Conservation (phyloP, 176 grass and related monocot genomes). For the Puccinellia tenuiflora region DNA sequence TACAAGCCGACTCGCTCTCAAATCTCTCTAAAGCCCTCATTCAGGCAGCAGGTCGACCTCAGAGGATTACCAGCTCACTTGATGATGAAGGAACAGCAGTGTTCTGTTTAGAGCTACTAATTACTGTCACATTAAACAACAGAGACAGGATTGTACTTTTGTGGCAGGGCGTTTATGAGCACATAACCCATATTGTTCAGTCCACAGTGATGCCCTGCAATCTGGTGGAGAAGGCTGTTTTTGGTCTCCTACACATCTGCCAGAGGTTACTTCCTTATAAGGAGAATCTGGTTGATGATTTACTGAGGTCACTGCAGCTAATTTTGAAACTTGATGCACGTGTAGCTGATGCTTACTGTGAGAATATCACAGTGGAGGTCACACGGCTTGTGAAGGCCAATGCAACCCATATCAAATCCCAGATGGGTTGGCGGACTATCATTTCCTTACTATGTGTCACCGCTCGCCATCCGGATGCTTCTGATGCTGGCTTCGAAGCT, state of each 20-base stretch:
- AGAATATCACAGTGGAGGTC: slow-evolving; percentile 93
- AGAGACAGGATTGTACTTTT: slow-evolving; percentile 90
- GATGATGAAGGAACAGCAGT: slow-evolving; percentile 82
- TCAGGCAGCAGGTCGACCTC: slow-evolving; percentile 68
- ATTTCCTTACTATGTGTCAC: slow-evolving; percentile 88
- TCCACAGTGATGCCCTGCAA: slow-evolving; percentile 94
- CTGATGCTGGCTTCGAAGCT: slow-evolving; percentile 90
- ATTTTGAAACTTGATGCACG: slow-evolving; percentile 97
- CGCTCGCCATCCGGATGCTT: slow-evolving; percentile 94
- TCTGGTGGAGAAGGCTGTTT: slow-evolving; percentile 96
- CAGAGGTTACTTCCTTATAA: slow-evolving; percentile 96
- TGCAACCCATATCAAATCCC: slow-evolving; percentile 83
- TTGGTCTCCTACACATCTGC: slow-evolving; percentile 87
- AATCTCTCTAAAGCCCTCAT: slow-evolving; percentile 71
- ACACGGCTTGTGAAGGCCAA: slow-evolving; percentile 82
- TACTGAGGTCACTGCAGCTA: slow-evolving; percentile 77
- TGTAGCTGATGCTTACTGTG: slow-evolving; percentile 98
- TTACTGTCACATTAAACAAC: slow-evolving; percentile 91
- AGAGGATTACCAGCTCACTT: slow-evolving; percentile 65
- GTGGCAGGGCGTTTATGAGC: slow-evolving; percentile 90
- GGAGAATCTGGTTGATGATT: slow-evolving; percentile 86
- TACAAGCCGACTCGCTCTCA: slow-evolving; percentile 81
- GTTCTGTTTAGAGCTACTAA: slow-evolving; percentile 92
- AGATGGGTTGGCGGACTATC: slow-evolving; percentile 94
- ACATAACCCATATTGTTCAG: slow-evolving; percentile 91